Conservation (phyloP, 768 basidiomycete species). For the Collybia sordida region DNA sequence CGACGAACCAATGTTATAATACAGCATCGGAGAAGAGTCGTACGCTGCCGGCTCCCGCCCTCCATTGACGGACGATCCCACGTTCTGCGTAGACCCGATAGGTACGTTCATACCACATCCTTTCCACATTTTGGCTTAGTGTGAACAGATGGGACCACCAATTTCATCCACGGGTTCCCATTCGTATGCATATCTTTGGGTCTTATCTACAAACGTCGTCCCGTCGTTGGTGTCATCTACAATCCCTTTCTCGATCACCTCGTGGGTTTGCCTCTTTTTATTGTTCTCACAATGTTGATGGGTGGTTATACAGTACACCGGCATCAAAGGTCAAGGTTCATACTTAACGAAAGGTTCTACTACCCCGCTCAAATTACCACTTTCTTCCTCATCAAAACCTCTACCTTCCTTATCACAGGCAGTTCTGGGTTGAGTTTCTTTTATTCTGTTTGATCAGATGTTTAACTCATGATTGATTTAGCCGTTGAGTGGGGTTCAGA, state of each 20-base stretch:
- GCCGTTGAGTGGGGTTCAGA: conserved; percentile 92
- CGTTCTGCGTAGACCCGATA: conserved; percentile 96
- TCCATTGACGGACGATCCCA: conserved; percentile 82
- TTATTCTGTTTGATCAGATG: neutral
- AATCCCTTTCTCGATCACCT: conserved; percentile 90
- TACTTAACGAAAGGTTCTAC: conserved; percentile 55
- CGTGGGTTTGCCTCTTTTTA: conserved; percentile 34
- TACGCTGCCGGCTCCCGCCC: conserved; percentile 73
- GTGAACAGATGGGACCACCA: conserved; percentile 77
- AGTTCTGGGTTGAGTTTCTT: conserved; percentile 56
- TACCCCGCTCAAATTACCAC: conserved; percentile 59
- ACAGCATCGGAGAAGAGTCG: conserved; percentile 92
- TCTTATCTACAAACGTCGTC: conserved; percentile 76
- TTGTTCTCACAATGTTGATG: neutral
- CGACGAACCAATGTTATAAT: conserved; percentile 1
- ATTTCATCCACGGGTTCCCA: conserved; percentile 85
- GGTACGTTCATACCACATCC: conserved; percentile 40
- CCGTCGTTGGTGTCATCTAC: conserved; percentile 89
- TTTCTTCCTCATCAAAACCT: conserved; percentile 57
- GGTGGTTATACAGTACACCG: conserved; percentile 59
- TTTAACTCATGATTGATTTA: conserved; percentile 18
- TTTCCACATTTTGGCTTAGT: neutral
- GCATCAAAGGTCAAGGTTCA: conserved; percentile 76
- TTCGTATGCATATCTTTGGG: conserved; percentile 91
- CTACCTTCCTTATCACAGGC: conserved; percentile 70